These are phyloP conservation scores for Mediolabrus comicus DNA, from an alignment of 108 stramenopile genomes.

Conservation along the genomic window DNA sequence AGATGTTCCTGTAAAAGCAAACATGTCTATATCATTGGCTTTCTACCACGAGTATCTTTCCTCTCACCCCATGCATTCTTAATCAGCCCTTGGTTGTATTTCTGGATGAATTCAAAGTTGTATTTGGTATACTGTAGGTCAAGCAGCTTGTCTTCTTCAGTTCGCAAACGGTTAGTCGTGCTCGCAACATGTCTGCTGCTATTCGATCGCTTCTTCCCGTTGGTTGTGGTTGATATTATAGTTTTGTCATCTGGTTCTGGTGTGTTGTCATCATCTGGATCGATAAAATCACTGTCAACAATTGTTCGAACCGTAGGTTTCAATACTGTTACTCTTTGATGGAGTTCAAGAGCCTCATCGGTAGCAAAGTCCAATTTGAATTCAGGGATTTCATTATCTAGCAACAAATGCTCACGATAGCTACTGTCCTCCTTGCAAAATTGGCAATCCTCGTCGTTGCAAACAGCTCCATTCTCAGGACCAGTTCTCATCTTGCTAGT, in stretches of 20 bases:
- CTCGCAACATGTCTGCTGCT: constrained; percentile 29
- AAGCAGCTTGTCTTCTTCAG: constrained; percentile 40
- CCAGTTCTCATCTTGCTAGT: constrained; percentile 7
- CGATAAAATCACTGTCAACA: constrained; percentile 11
- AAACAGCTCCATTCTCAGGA: constrained; percentile 6
- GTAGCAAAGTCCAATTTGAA: constrained; percentile 15
- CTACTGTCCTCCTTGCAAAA: constrained; percentile 27
- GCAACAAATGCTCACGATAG: constrained; percentile 18
- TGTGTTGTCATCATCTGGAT: not conserved
- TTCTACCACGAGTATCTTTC: not conserved
- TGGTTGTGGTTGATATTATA: not conserved
- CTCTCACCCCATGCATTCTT: constrained; percentile 29
- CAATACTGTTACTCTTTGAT: constrained; percentile 11
- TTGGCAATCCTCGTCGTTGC: constrained; percentile 29
- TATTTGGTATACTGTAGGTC: constrained; percentile 23
- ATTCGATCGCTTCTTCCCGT: constrained; percentile 15
- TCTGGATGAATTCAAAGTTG: constrained; percentile 31
- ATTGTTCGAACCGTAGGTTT: constrained; percentile 20
- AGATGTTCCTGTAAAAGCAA: too few species aligned
- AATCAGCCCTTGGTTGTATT: constrained; percentile 43
- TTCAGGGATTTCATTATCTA: constrained; percentile 19
- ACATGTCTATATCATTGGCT: too few species aligned
- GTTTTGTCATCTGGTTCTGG: constrained; percentile 1
- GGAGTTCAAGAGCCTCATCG: constrained; percentile 10
- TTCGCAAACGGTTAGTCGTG: constrained; percentile 28